These are phyloP conservation scores for Saccharomyces hybrid DNA, from an alignment of 1,139 yeast species.

Conservation along the genomic window DNA sequence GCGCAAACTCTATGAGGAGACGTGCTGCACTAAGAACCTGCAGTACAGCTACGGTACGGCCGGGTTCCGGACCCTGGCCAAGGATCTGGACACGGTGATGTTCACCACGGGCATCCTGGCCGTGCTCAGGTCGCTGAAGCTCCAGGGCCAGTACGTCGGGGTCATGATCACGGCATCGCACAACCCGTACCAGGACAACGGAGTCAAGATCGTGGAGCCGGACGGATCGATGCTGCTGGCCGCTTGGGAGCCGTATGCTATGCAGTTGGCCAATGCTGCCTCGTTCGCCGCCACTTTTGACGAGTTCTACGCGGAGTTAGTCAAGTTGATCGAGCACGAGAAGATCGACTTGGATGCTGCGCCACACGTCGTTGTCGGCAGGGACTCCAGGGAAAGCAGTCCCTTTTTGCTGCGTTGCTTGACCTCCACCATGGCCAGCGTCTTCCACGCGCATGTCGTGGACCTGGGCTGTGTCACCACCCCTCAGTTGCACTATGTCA, in stretches of 20 bases:
- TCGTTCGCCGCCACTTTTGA: constrained; percentile 18
- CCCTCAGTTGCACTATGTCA: constrained; percentile 89
- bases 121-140: constrained; percentile 63
- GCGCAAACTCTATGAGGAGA: constrained; percentile 7
- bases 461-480: constrained; percentile 79
- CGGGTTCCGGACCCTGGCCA: constrained; percentile 81
- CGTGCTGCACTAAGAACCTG: constrained; percentile 35
- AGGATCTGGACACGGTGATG: constrained; percentile 69
- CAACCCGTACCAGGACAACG: constrained; percentile 91
- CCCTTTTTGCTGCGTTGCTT: constrained; percentile 56
- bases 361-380: constrained; percentile 46
- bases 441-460: constrained; percentile 36
- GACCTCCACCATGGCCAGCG: constrained; percentile 55
- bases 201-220: constrained; percentile 94
- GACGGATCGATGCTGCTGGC: constrained; percentile 85
- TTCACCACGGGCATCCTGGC: constrained; percentile 83
- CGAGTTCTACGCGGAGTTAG: constrained; percentile 28
- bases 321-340: constrained; percentile 24
- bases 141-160: constrained; percentile 54
- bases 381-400: constrained; percentile 76
- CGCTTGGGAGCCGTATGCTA: constrained; percentile 80
- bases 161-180: constrained; percentile 97
- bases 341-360: constrained; percentile 33
- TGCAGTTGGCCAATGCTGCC: constrained; percentile 65
- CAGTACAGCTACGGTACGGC: constrained; percentile 84